These are phyloP conservation scores for Ilyonectria robusta DNA, from an alignment of 2,329 filamentous ascomycete genomes.

Conservation along the genomic window DNA sequence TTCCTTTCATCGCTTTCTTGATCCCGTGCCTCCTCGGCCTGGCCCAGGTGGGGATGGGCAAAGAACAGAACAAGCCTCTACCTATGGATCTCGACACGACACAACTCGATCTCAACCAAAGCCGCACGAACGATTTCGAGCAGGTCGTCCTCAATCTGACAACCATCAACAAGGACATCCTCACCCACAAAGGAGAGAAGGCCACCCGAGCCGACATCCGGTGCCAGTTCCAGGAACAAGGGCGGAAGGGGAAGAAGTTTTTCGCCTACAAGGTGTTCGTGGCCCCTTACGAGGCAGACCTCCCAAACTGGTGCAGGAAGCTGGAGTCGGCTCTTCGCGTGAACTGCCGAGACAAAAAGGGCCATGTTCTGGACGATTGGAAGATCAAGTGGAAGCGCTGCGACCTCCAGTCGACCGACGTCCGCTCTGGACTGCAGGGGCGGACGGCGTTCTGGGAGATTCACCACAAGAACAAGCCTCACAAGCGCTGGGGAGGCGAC, in stretches of 20 bases:
- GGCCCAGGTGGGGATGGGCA: no score
- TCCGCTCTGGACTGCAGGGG: constrained; percentile 1
- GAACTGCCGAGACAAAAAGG: not conserved
- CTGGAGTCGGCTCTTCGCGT: not conserved
- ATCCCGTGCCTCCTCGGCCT: not conserved
- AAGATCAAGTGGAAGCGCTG: constrained; percentile 7
- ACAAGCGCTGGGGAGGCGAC: not conserved
- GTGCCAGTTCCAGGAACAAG: constrained; percentile 1
- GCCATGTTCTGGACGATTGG: not conserved
- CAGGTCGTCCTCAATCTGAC: not conserved
- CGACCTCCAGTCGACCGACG: constrained; percentile 20
- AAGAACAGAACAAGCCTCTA: no score
- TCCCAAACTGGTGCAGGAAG: constrained; percentile 2
- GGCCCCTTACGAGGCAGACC: not conserved
- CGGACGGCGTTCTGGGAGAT: constrained; percentile 10
- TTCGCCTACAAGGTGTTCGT: constrained; percentile 15
- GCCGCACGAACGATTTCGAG: not conserved
- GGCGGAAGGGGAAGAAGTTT: not conserved
- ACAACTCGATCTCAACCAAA: no score
- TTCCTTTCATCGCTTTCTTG: not conserved
- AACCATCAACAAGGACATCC: not conserved
- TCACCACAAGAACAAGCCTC: not conserved
- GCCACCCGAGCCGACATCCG: constrained; percentile 7
- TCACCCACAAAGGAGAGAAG: not conserved
- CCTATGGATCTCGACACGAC: no score